Evolutionary conservation across 176 grass and related monocot species (phyloP).

Genomic region (Carex cristatella): DNA sequence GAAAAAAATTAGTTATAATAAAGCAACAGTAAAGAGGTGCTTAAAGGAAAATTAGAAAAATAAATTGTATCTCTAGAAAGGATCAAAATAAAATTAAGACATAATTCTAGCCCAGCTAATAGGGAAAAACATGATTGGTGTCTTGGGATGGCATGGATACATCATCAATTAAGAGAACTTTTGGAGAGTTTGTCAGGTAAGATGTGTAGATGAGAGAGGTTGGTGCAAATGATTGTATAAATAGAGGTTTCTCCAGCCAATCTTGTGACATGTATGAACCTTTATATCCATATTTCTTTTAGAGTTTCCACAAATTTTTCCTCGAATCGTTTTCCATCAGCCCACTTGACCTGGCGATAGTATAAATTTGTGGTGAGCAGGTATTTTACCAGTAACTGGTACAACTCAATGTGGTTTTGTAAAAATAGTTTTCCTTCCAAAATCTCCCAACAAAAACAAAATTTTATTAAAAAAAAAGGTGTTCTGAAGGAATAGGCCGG

Average conservation of each 20-base stretch:
- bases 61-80: not conserved
- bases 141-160: slow-evolving; percentile 68
- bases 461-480: not conserved
- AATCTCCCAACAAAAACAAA: not conserved
- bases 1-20: not conserved
- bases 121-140: slow-evolving; percentile 69
- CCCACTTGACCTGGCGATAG: slow-evolving; percentile 73
- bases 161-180: slow-evolving; percentile 70
- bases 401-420: not conserved
- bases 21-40: not conserved
- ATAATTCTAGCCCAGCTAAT: not conserved
- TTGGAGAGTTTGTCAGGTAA: slow-evolving; percentile 73
- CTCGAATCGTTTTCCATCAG: slow-evolving; percentile 74
- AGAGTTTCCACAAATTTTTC: slow-evolving; percentile 86
- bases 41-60: not conserved
- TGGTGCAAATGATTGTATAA: slow-evolving; percentile 97
- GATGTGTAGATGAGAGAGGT: slow-evolving; percentile 76
- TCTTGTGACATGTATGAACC: slow-evolving; percentile 79
- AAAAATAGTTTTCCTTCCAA: not conserved
- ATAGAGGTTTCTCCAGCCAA: slow-evolving; percentile 85
- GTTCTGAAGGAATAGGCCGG: not conserved
- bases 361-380: slow-evolving; percentile 1
- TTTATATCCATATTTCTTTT: slow-evolving; percentile 69
- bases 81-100: not conserved
- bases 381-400: not conserved